Evolutionary conservation across 2,329 filamentous ascomycete genomes (phyloP), one percentile per base, ranked within the genome.

Genomic region (Sphaerulina musiva): DNA sequence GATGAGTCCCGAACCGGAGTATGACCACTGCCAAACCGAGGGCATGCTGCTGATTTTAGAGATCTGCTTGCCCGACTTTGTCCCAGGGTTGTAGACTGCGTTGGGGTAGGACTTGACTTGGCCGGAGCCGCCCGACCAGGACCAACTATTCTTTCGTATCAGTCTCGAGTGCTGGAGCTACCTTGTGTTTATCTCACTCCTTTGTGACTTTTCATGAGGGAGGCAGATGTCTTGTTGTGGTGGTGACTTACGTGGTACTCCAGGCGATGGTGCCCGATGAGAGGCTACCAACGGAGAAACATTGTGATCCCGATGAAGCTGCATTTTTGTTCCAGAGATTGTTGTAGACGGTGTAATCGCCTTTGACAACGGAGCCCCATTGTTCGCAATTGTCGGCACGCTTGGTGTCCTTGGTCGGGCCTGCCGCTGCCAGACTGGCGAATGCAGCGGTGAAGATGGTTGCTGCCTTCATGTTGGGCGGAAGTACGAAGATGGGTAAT

Each of bases 1-100:
- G 34, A 80, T 70, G 46, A 83, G 66, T 53, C 56, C 58, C 48
- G 67, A 71, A 55, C 75, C 77, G 31, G 72, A 73, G 69, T 83
- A 82, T 34, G 55, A 66, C 75, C 75, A 80, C 14, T 69, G 63
- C 73, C 73, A 79, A 23, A 66, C 70, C 4, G 76, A 72, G 20
- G 71, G 64, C 38, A 80, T 70, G 36, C 71, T 74, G 6, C 31
- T 40, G 43, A 61, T 54, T 26, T 60, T 56, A 10, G 65, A 67
- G 26, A 75, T 57, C 10, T 67, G 60, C 11, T 53, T 57, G 32
- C 66, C 66, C 23, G 36, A 36, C 6, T 38, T 6, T 11, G 68
- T 65, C 17, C 51, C 44, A n/a, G 65, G 68, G 46, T 38, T 42
- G 38, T 71, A 68, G 1, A 71, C 71, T 45, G 68, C 71, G 58